Evolutionary conservation across 2,329 filamentous ascomycete genomes (phyloP).

Genomic region (Penicillium sp.): DNA sequence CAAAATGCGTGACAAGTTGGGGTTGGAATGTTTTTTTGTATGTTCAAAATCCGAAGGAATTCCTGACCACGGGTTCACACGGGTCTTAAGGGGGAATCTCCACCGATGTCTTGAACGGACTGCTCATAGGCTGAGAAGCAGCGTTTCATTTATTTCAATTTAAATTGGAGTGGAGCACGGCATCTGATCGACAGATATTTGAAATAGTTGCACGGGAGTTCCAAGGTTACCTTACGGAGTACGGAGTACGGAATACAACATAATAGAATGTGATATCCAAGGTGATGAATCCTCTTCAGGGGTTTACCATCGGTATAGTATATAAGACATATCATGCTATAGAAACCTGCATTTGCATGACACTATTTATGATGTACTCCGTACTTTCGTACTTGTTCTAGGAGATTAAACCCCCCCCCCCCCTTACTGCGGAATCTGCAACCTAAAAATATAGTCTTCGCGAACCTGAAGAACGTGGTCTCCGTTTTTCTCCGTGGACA

Average conservation of each 20-base stretch:
- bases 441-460: conserved; percentile 1
- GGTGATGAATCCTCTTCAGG: too few relatives aligned
- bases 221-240: too few relatives aligned
- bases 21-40: background rate
- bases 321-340: too few relatives aligned
- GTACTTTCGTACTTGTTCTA: too few relatives aligned
- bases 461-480: background rate
- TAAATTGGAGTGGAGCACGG: conserved; percentile 11
- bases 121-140: conserved; percentile 6
- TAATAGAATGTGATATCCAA: background rate
- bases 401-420: background rate
- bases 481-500: background rate
- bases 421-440: background rate
- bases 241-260: too few relatives aligned
- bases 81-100: conserved; percentile 13
- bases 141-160: conserved; percentile 17
- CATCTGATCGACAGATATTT: conserved; percentile 3
- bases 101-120: conserved; percentile 4
- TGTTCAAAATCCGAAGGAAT: background rate
- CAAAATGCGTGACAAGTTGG: background rate
- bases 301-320: too few relatives aligned
- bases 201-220: background rate
- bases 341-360: background rate
- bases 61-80: background rate
- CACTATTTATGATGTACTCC: background rate